Base-by-base conservation (phyloP, 2,329 filamentous ascomycete species). In the Scytalidium sp. region DNA sequence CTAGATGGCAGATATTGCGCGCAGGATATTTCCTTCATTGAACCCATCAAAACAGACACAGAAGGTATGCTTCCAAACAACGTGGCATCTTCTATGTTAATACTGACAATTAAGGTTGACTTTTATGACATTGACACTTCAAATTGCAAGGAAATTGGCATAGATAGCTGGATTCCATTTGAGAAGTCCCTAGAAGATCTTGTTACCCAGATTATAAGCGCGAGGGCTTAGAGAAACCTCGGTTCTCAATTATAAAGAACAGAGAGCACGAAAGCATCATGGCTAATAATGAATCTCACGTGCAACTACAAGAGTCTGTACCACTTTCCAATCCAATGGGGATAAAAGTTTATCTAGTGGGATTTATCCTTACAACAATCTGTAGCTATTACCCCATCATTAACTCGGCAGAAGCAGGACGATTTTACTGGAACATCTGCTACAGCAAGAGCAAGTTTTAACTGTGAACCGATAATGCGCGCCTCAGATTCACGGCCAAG, bases 391-490 rank as follows among this genome's bases (percentile, higher is more conserved):
- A n/a, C n/a, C n/a, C n/a, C n/a, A n/a, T n/a, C 13, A 40, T 44
- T 45, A 3, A 59, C 49, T 39, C 73, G 67, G 57, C 79, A 86
- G 58, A 79, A 85, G 57, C 83, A 87, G 3, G 80, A 84, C 8
- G 78, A 71, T 19, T 63, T 68, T 13, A 87, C 72, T 1, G 71
- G 68, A 13, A 87, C 76, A 69, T 88, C 84, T 3, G 83, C 81
- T 45, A 75, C 71, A 3, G 75, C 77, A 54, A 75, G 55, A 1
- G 80, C 80, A 50, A 75, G 54, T 51, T 71, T 71, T 55, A 87
- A 60, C 63, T 79, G 74, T 54, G 72, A 65, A 51, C 68, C 60
- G 15, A 83, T 61, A n/a, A 75, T 67, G 3, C 58, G 60, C 5
- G 76, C 78, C 59, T 81, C 78, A 0, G 64, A 69, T 1, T 48